These are phyloP conservation scores for Amborella trichopoda DNA, from an alignment of 164 flowering plant species.

Conservation along the genomic window DNA sequence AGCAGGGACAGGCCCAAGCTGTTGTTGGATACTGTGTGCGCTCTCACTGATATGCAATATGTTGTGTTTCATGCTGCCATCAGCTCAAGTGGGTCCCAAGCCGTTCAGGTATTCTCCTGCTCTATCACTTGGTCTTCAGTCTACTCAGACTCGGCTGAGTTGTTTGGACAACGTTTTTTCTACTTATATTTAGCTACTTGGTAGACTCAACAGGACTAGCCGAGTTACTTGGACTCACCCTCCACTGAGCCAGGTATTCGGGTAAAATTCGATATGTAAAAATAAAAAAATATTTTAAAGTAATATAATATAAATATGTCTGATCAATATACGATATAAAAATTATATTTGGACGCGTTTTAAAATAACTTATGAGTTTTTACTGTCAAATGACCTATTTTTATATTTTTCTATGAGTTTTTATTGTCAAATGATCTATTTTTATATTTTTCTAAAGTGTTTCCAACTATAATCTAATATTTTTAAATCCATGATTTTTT, in stretches of 20 bases:
- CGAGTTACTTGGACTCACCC: not conserved
- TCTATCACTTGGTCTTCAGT: not conserved
- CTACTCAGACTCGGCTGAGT: not conserved
- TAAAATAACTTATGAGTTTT: too few species aligned
- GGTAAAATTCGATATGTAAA: not conserved
- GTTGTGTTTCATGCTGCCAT: conserved; percentile 84
- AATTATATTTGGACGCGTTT: too few species aligned
- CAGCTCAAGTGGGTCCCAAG: conserved; percentile 50
- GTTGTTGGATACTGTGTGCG: conserved; percentile 78
- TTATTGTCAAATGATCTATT: too few species aligned
- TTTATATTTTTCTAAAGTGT: too few species aligned
- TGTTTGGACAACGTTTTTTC: not conserved
- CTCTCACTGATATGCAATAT: conserved; percentile 72
- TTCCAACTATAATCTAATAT: too few species aligned
- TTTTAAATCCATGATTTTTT: too few species aligned
- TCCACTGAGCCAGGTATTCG: not conserved
- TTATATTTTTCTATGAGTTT: too few species aligned
- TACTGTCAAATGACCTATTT: too few species aligned
- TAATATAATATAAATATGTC: too few species aligned
- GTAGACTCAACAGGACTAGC: not conserved
- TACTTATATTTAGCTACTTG: not conserved
- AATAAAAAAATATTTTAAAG: not conserved
- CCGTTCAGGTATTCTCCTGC: conserved; percentile 49
- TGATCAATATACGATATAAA: too few species aligned
- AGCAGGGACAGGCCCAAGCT: conserved; percentile 73